Evolutionary conservation across 345 rosid genomes (phyloP).

Genomic region (Populus simonii): DNA sequence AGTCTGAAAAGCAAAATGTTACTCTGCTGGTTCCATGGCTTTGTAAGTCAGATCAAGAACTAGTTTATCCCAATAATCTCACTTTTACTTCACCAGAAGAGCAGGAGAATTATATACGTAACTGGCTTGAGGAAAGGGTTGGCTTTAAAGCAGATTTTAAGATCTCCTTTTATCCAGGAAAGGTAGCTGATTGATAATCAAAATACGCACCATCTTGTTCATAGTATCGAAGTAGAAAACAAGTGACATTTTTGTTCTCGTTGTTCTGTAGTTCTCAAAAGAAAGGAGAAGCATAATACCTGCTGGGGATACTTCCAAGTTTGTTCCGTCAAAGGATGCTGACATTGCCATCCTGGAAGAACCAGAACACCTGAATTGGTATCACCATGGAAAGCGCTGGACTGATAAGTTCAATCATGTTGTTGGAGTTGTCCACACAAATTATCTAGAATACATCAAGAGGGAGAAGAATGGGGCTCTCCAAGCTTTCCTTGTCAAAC

Average conservation of each 20-base stretch:
- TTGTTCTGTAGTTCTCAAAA: conserved; percentile 67
- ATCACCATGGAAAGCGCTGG: conserved; percentile 96
- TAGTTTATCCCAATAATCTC: conserved; percentile 82
- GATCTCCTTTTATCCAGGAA: conserved; percentile 97
- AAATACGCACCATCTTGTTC: background rate
- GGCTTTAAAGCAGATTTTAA: conserved; percentile 88
- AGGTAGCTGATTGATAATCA: conserved; percentile 45
- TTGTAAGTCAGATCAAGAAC: conserved; percentile 85
- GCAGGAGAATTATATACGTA: conserved; percentile 87
- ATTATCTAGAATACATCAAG: conserved; percentile 96
- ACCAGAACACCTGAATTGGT: conserved; percentile 98
- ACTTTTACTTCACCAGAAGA: conserved; percentile 93
- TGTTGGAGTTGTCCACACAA: conserved; percentile 95
- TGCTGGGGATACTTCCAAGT: conserved; percentile 90
- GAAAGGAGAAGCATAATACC: conserved; percentile 93
- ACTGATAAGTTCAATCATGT: conserved; percentile 95
- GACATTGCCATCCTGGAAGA: conserved; percentile 94
- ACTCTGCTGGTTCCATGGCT: conserved; percentile 99
- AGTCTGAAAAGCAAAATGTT: conserved; percentile 78
- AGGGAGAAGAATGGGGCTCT: conserved; percentile 92
- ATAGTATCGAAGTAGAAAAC: background rate
- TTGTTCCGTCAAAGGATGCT: conserved; percentile 83
- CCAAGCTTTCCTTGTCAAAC: conserved; percentile 92
- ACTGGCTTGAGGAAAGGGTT: conserved; percentile 90
- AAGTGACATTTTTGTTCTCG: conserved; percentile 12